Percentiles rank a stretch among this genome's conserved stretches.
phyloP scores from a whole-genome alignment of 345 rosid genomes.

The Passiflora organensis region DNA sequence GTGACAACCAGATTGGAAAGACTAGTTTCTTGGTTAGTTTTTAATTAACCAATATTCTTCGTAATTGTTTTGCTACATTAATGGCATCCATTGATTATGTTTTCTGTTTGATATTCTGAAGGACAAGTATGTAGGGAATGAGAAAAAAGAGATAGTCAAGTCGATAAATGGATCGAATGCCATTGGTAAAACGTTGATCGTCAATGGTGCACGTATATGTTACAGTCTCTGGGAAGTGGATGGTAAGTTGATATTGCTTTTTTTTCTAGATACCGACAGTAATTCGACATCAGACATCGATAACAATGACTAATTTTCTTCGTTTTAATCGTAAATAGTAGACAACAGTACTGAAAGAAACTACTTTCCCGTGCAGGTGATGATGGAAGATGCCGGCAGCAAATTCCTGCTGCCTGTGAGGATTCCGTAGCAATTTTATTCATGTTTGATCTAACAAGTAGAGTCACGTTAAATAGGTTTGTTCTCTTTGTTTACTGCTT shows the following conservation, averaged over 20 bases:
- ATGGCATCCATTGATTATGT: background rate
- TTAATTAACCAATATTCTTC: too few species aligned
- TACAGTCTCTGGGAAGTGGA: constrained; percentile 80
- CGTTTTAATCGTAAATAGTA: too few species aligned
- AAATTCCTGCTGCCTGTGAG: constrained; percentile 67
- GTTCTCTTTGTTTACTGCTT: background rate
- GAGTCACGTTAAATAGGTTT: constrained; percentile 67
- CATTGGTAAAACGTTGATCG: constrained; percentile 64
- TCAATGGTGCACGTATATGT: constrained; percentile 70
- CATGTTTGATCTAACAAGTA: constrained; percentile 90
- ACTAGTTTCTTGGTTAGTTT: constrained; percentile 66
- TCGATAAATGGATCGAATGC: constrained; percentile 46
- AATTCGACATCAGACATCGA: too few species aligned
- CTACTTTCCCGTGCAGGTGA: constrained; percentile 37
- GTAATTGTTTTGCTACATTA: too few species aligned
- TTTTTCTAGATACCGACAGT: too few species aligned
- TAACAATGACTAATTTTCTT: too few species aligned
- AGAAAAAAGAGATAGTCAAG: constrained; percentile 30
- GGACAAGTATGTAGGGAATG: constrained; percentile 77
- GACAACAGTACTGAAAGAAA: too few species aligned
- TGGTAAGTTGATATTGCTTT: constrained; percentile 38
- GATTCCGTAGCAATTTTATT: constrained; percentile 81
- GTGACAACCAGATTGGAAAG: constrained; percentile 72
- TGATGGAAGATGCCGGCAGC: constrained; percentile 32
- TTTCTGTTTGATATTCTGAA: constrained; percentile 13